Evolutionary conservation across 768 basidiomycete species (phyloP), one percentile per base, ranked within the genome.

Genomic region (Rhodotorula kratochvilovae): DNA sequence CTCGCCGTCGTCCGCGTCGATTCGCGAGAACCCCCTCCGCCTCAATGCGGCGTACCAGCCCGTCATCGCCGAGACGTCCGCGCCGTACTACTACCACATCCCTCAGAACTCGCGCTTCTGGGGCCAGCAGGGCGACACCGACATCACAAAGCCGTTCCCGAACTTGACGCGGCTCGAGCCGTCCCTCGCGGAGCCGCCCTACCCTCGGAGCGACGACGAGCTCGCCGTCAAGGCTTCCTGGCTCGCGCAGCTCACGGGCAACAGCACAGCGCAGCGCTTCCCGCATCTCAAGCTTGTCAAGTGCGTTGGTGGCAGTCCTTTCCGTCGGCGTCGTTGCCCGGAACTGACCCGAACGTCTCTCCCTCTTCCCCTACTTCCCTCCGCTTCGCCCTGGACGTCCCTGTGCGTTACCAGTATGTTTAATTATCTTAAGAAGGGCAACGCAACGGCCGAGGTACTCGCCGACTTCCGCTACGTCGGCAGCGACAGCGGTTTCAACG

Each of bases 11-110:
- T 63, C 60, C 6, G 4, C 29, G 12, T 58, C 56, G 29, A 12
- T 58, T 27, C 54, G 48, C 0, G 43, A 50, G 2, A 71, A 71
- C 64, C 59, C 15, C 6, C 70, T 75, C 63, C 33, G 31, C 15
- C 70, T 75, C 55, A n/a, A 60, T 7, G 25, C 21, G 5, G 54
- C 66, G 5, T 67, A 68, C 50, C 63, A 70, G n/a, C 21, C 68
- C 50, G 43, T 68, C 16, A 75, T 75, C 50, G 8, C 63, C 59
- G 73, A 75, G 29, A 75, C 70, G 1, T 61, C 67, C 2, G 73
- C 73, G 10, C 73, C 73, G 1, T 75, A 45, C 61, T 75, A 75
- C 61, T 70, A 64, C 61, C 27, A 54, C 27, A 63, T 75, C 55
- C 70, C 73, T 3, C 16, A 63, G 2, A 58, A 55, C 6, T 55